Base-by-base conservation (phyloP, 148 eudicot genomes). In the Arbutus unedo region DNA sequence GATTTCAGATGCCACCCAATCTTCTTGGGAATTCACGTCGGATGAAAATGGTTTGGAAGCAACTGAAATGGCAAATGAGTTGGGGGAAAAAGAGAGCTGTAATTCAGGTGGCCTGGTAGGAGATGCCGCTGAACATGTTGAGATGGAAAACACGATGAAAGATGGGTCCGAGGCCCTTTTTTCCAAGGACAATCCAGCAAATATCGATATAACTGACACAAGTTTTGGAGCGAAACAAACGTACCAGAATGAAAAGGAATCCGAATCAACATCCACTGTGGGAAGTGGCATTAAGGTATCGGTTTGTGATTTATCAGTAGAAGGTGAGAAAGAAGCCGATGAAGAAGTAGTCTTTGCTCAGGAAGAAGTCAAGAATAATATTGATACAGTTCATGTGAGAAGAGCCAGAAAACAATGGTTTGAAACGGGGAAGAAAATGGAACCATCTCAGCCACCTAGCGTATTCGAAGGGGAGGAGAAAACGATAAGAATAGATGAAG, bases 351-450 rank as follows among this genome's bases (percentile, higher is more conserved):
- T 81, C 44, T 81, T 21, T 62, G 77, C 77, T 80, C 83, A 53
- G 70, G 90, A 82, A 68, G 85, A 85, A 53, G 74, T 16, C 49
- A 43, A 81, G 62, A 80, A 56, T 85, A 85, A 84, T 83, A 80
- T 78, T 71, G 91, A 85, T 86, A 82, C 84, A 60, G 74, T 81
- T 79, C 84, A 88, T 60, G 84, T 87, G 85, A 83, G 89, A 83
- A 90, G 77, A 66, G 71, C 31, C 71, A 25, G 71, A 66, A 66
- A 66, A 82, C 84, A 91, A 74, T 86, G 86, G 90, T 88, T 88
- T 82, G 93, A 89, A 82, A 85, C 82, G 43, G 87, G 59, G 77
- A 84, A 81, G 41, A 84, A 85, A 62, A 74, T 79, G 14, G 90
- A 77, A 77, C 55, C 70, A 21, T 77, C 81, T 76, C 81, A 82